Evolutionary conservation across 768 basidiomycete genomes (phyloP).

Genomic region (Boletus patriciae): DNA sequence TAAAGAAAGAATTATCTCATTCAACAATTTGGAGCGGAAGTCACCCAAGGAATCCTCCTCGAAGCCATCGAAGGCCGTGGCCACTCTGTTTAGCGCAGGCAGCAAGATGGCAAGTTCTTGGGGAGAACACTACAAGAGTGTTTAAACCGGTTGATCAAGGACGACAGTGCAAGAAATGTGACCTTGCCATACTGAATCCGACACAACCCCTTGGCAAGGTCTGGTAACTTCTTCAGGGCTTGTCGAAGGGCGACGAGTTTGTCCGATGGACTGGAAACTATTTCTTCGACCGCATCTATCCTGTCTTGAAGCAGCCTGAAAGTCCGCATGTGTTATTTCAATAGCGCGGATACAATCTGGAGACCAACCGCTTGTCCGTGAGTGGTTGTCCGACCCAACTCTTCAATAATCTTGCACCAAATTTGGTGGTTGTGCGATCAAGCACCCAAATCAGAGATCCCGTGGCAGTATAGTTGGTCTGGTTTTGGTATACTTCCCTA

Average conservation of each 20-base stretch:
- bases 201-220: slow-evolving; percentile 82
- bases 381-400: slow-evolving; percentile 89
- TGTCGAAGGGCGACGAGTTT: slow-evolving; percentile 66
- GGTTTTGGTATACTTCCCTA: slow-evolving; percentile 89
- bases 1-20: slow-evolving; percentile 64
- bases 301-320: slow-evolving; percentile 71
- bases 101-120: slow-evolving; percentile 77
- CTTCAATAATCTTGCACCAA: slow-evolving; percentile 80
- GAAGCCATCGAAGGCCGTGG: slow-evolving; percentile 55
- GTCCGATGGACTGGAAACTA: slow-evolving; percentile 59
- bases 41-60: slow-evolving; percentile 46
- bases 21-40: slow-evolving; percentile 67
- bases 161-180: slow-evolving; percentile 13
- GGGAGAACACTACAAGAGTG: slow-evolving; percentile 63
- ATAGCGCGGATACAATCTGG: background rate
- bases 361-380: slow-evolving; percentile 60
- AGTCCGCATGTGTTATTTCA: background rate
- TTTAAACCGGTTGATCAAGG: background rate
- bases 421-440: slow-evolving; percentile 83
- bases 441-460: slow-evolving; percentile 86
- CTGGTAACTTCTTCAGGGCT: slow-evolving; percentile 74
- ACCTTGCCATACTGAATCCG: slow-evolving; percentile 92
- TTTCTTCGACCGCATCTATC: slow-evolving; percentile 83
- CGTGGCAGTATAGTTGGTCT: slow-evolving; percentile 68
- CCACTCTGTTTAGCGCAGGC: slow-evolving; percentile 71